phyloP scores from a whole-genome alignment of 1,284 basidiomycete genomes.

The Heterobasidion occidentale region DNA sequence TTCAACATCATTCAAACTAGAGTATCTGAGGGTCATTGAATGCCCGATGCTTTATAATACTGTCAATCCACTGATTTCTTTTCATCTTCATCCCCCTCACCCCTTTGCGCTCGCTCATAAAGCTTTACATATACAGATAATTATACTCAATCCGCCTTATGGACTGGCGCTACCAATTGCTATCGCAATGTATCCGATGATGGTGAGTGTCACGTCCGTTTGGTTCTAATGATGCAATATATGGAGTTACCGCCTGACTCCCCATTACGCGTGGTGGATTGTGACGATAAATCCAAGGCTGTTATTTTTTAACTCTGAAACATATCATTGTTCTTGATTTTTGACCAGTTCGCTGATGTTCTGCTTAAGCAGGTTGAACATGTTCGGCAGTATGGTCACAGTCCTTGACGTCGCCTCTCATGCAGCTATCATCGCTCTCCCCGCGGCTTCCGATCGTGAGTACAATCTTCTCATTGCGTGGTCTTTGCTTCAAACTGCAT shows the following conservation, averaged over 20 bases:
- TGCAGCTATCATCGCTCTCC: no score
- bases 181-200: not conserved
- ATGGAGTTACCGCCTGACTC: slow-evolving; percentile 77
- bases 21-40: slow-evolving; percentile 66
- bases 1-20: slow-evolving; percentile 72
- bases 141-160: no score
- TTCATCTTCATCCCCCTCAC: slow-evolving; percentile 6
- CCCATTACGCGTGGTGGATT: slow-evolving; percentile 25
- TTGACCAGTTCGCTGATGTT: not conserved
- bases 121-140: not conserved
- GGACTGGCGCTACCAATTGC: no score
- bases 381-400: no score
- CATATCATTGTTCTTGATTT: not conserved
- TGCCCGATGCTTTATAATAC: slow-evolving; percentile 57
- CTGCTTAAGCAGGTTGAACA: no score
- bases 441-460: no score
- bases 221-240: slow-evolving; percentile 40
- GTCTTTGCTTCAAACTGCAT: slow-evolving; percentile 17
- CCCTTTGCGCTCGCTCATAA: not conserved
- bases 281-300: slow-evolving; percentile 73
- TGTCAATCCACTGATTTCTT: slow-evolving; percentile 55
- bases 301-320: slow-evolving; percentile 44
- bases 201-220: slow-evolving; percentile 7
- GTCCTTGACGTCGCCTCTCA: no score
- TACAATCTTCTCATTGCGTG: not conserved